phyloP scores from a whole-genome alignment of 345 rosid species.

The Lumnitzera racemosa region DNA sequence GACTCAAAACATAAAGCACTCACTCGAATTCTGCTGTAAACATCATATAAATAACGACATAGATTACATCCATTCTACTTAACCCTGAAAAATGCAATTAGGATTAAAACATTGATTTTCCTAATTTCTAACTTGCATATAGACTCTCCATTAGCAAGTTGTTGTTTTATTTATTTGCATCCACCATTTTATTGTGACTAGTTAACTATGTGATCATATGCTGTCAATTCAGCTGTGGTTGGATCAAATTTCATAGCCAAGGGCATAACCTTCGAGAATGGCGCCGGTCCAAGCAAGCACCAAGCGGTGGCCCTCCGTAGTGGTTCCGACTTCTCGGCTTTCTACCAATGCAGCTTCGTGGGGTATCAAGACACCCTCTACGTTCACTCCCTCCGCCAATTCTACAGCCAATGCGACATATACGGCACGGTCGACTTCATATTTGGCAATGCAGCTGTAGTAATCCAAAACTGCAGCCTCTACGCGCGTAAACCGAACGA shows the following conservation, averaged over 20 bases:
- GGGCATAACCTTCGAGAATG: conserved; percentile 64
- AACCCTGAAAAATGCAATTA: too few species aligned
- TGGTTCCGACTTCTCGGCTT: conserved; percentile 65
- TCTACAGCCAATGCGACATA: conserved; percentile 65
- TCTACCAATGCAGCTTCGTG: conserved; percentile 58
- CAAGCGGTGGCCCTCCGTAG: conserved; percentile 83
- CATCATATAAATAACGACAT: too few species aligned
- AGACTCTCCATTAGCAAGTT: too few species aligned
- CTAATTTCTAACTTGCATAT: too few species aligned
- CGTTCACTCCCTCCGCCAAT: conserved; percentile 57
- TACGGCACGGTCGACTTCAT: conserved; percentile 77
- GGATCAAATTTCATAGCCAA: conserved; percentile 73
- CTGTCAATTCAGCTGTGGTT: conserved; percentile 45
- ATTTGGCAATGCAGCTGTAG: conserved; percentile 67
- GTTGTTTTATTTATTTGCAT: too few species aligned
- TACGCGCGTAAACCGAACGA: conserved; percentile 65
- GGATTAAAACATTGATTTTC: too few species aligned
- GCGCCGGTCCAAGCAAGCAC: conserved; percentile 73
- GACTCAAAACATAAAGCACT: too few species aligned
- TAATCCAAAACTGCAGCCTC: conserved; percentile 57
- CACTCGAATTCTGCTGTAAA: too few species aligned
- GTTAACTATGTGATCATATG: not conserved
- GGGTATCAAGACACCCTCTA: conserved; percentile 81
- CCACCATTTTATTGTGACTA: not conserved
- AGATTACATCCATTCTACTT: too few species aligned